Base-by-base conservation (phyloP, 176 grass and related monocot species). In the Musa itinerans region DNA sequence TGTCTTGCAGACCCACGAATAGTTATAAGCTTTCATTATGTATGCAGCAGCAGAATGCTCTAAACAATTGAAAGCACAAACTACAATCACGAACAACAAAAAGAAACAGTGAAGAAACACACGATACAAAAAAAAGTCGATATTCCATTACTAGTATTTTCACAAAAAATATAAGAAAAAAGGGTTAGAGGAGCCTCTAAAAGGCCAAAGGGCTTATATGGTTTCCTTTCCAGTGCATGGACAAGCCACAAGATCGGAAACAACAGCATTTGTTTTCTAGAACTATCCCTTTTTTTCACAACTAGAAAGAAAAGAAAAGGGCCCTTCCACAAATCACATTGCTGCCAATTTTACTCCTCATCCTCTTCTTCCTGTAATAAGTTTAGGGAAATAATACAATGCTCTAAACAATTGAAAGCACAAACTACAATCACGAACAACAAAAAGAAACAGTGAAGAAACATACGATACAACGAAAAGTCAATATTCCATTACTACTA, bases 341-440 rank as follows among this genome's bases (percentile, higher is more conserved):
- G 21, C 11, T 12, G 10, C 7, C 10, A 26, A 3, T 12, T 26
- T 56, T 75, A 57, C 10, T 75, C 73, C 1, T 75, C 73, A 27
- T 75, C 73, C 2, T 75, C 73, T 43, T 75, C 73, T 49, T 75
- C 71, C 71, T 73, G 71, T 21, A 73, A 19, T 0, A 43, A 43
- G 34, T 43, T 43, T 43, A 43, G 34, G 4, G 34, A 43, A 43
- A 43, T 2, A 43, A 43, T 43, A 43, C 22, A 6, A 54, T 9
- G 10, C 24, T 24, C 24, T 24, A 24, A 24, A 43, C 4, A 43
- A 5, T 3, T 43, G 34, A 43, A 43, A 43, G 34, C 3, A 43
- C 4, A 43, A 43, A 43, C 34, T 5, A 43, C 34, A 43, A 43
- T 43, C 0, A 6, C 3, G 4, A 43, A 43, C 34, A 65, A 27